Base-by-base conservation (phyloP, 768 basidiomycete genomes). In the Botryobasidium botryosum region DNA sequence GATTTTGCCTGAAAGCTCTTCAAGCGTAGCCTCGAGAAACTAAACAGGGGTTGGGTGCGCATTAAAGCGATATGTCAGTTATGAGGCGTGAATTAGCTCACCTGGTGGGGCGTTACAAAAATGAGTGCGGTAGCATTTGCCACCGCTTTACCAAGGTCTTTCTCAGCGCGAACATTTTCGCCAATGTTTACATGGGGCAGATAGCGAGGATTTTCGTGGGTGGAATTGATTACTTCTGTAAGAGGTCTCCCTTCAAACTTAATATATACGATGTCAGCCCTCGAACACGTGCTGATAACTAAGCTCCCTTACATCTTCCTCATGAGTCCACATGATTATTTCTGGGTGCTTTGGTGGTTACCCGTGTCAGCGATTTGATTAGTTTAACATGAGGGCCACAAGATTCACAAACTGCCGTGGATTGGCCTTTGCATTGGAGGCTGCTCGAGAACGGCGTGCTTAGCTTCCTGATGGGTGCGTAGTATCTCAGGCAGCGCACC, bases 31-130 rank as follows among this genome's bases (percentile, higher is more conserved):
- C 7, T 47, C 51, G 25, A 68, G 55, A 60, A 62, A 68, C 62
- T 67, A 7, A 5, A 40, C 6, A 31, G 24, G 5, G 4, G 26
- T 13, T 35, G 20, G 44, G 46, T 3, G 15, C 7, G 28, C 18
- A 7, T 44, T 4, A 24, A 38, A 18, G 2, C 20, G 35, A n/a
- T 29, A 45, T 24, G 20, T 3, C n/a, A 28, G 17, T 12, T 6
- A 42, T 13, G 20, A n/a, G 25, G 13, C 33, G 18, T 15, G 35
- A 2, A 12, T 13, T 35, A 50, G 45, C 49, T 21, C 13, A 52
- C 57, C 53, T 67, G 66, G 49, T 68, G 67, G n/a, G 67, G 67
- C 44, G 64, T 53, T 31, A 68, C 67, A 39, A 68, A 65, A 35
- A 68, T 58, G 40, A 68, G 46, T 1, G 62, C 63, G 8, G 65